A percentile compares a stretch with the other conserved stretches of the same genome.
Evolutionary conservation across 257 asterid genomes (phyloP).

Genomic region (Scutellaria baicalensis): DNA sequence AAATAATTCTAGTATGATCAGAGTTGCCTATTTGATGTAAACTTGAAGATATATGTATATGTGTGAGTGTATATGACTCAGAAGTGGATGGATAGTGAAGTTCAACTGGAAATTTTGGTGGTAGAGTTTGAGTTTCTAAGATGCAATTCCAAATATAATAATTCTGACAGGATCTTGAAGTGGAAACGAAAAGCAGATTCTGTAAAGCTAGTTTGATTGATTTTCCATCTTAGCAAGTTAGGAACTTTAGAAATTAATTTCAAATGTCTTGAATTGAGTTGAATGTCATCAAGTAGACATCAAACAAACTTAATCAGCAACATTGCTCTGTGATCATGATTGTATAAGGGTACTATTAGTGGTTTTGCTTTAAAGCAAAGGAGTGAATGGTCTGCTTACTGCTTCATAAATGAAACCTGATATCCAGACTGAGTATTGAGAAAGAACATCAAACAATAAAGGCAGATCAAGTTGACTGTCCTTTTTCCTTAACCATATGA

Average conservation of each 20-base stretch:
- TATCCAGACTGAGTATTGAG: background rate
- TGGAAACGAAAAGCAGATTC: background rate
- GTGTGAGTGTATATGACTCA: background rate
- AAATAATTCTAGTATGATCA: background rate
- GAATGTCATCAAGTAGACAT: background rate
- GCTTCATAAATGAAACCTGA: background rate
- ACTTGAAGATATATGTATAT: background rate
- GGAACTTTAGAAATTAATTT: background rate
- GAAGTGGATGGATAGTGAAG: background rate
- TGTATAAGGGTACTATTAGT: background rate
- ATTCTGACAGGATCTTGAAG: background rate
- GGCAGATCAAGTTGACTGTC: background rate
- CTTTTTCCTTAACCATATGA: background rate
- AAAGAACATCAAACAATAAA: background rate
- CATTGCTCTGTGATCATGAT: background rate
- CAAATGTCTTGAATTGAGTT: background rate
- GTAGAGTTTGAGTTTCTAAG: background rate
- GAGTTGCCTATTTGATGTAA: background rate
- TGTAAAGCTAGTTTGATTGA: background rate
- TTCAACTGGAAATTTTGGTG: background rate
- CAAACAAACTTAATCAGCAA: background rate
- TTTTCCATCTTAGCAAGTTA: background rate
- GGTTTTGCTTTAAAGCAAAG: background rate
- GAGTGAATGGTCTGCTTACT: background rate
- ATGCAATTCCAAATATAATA: background rate